phyloP scores from a whole-genome alignment of 2,329 filamentous ascomycete genomes.

The Albophoma yamanashiensis region DNA sequence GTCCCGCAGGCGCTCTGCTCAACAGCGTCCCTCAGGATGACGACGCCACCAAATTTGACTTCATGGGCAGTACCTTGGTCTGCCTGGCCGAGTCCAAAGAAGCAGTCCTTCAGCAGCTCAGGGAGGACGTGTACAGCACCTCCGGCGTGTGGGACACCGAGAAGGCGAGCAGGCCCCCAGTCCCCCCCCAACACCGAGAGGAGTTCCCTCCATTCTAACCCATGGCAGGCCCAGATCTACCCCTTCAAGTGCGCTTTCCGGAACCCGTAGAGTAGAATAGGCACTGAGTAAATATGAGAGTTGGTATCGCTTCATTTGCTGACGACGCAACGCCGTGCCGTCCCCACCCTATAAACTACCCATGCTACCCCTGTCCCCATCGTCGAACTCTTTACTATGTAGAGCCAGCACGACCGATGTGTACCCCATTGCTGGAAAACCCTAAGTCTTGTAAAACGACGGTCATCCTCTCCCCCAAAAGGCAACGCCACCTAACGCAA shows the following conservation, averaged over 20 bases:
- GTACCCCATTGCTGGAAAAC: constrained; percentile 14
- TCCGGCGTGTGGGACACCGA: constrained; percentile 73
- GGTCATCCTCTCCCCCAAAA: neutral
- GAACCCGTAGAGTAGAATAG: constrained; percentile 10
- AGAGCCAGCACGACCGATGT: constrained; percentile 5
- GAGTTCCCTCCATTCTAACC: neutral
- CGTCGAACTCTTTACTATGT: neutral
- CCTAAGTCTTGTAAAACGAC: constrained; percentile 6
- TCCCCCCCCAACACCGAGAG: neutral
- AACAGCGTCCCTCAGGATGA: constrained; percentile 55
- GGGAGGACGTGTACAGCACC: constrained; percentile 61
- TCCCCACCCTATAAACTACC: neutral
- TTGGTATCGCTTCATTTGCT: constrained; percentile 3
- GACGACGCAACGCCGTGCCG: neutral
- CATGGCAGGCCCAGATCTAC: constrained; percentile 35
- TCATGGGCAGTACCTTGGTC: constrained; percentile 65
- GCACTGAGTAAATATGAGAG: neutral
- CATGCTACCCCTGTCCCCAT: neutral
- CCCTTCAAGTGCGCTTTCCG: constrained; percentile 34
- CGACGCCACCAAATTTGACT: constrained; percentile 47
- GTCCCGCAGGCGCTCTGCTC: constrained; percentile 50
- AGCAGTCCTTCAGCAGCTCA: constrained; percentile 55
- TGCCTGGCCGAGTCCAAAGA: constrained; percentile 56
- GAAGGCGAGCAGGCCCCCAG: constrained; percentile 37
- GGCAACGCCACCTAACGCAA: neutral